Evolutionary conservation across 345 rosid species (phyloP).

Genomic region (Melaleuca quinquenervia): DNA sequence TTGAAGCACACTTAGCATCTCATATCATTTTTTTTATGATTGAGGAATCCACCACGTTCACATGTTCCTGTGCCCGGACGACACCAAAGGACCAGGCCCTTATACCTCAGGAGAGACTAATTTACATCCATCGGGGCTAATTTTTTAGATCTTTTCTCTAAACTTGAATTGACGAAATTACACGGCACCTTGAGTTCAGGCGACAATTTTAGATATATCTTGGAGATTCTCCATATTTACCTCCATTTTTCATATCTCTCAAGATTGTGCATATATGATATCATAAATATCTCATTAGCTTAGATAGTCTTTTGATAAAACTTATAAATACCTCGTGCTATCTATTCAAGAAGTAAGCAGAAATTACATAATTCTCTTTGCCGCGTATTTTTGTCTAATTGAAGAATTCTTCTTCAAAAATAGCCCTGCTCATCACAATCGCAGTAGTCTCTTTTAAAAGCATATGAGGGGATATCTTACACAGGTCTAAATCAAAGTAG

Average conservation of each 20-base stretch:
- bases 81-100: too few relatives aligned
- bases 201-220: neutral
- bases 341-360: neutral
- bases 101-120: too few relatives aligned
- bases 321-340: neutral
- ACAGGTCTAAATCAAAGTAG: neutral
- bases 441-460: too few relatives aligned
- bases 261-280: too few relatives aligned
- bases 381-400: neutral
- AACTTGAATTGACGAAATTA: neutral
- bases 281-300: neutral
- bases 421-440: too few relatives aligned
- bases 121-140: neutral
- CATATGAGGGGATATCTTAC: neutral
- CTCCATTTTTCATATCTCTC: neutral
- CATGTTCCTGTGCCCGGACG: too few relatives aligned
- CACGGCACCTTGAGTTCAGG: neutral
- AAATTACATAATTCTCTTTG: neutral
- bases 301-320: neutral
- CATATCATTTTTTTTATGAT: neutral
- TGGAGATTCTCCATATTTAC: neutral
- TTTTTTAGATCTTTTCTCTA: neutral
- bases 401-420: neutral
- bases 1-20: neutral
- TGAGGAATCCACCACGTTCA: too few relatives aligned